phyloP scores from a whole-genome alignment of 768 basidiomycete species.

The Leccinum subgranulosum region DNA sequence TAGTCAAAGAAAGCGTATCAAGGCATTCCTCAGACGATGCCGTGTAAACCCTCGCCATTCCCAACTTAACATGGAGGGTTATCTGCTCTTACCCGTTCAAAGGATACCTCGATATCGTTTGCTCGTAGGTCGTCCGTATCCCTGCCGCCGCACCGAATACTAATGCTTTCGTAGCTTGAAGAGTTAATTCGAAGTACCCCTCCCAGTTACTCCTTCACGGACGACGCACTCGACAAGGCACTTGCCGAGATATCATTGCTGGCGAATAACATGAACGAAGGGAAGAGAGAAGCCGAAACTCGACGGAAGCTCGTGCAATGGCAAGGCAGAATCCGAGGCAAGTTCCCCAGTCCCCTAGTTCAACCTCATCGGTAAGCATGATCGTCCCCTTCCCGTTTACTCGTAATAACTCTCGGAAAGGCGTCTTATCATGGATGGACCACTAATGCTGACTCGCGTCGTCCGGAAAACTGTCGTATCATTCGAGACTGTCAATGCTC shows the following conservation, averaged over 20 bases:
- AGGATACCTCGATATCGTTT: constrained; percentile 96
- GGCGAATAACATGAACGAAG: constrained; percentile 97
- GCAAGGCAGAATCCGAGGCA: constrained; percentile 86
- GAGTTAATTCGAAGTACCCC: constrained; percentile 83
- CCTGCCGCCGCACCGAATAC: background rate
- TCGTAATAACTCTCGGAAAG: constrained; percentile 37
- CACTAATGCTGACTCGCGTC: constrained; percentile 80
- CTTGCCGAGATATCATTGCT: constrained; percentile 83
- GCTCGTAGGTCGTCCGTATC: constrained; percentile 55
- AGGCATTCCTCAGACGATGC: constrained; percentile 85
- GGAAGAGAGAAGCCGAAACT: constrained; percentile 93
- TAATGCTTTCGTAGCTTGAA: constrained; percentile 52
- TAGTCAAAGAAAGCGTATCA: constrained; percentile 85
- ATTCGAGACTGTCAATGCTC: constrained; percentile 76
- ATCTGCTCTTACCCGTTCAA: constrained; percentile 92
- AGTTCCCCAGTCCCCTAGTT: constrained; percentile 95
- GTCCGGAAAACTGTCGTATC: constrained; percentile 81
- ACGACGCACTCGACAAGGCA: constrained; percentile 83
- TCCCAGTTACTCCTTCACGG: constrained; percentile 69
- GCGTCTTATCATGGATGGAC: constrained; percentile 91
- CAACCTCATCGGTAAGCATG: constrained; percentile 85
- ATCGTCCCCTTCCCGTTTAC: background rate
- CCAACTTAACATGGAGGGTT: constrained; percentile 91
- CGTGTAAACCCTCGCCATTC: constrained; percentile 87
- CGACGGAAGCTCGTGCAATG: constrained; percentile 86